Evolutionary conservation across 768 basidiomycete species (phyloP).

Genomic region (Brasilioporus rufonigricans): DNA sequence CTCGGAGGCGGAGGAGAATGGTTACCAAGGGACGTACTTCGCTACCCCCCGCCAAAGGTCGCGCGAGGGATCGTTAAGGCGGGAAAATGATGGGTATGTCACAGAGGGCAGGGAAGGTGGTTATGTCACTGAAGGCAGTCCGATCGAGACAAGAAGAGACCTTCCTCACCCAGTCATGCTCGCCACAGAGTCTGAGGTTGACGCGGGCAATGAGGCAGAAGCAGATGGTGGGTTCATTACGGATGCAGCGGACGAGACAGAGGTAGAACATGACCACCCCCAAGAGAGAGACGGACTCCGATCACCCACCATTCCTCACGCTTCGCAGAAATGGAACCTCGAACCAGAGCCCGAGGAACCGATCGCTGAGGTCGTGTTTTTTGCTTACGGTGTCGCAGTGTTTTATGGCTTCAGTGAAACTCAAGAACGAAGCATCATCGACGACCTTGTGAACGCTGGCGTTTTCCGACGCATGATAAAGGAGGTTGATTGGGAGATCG

Average conservation of each 20-base stretch:
- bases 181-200: conserved; percentile 9
- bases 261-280: conserved; percentile 6
- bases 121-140: conserved; percentile 50
- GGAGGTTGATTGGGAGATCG: conserved; percentile 85
- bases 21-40: conserved; percentile 88
- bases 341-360: conserved; percentile 35
- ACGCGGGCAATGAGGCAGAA: conserved; percentile 6
- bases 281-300: conserved; percentile 1
- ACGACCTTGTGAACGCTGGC: conserved; percentile 76
- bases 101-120: conserved; percentile 45
- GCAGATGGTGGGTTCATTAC: conserved; percentile 12
- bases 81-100: conserved; percentile 22
- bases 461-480: conserved; percentile 58
- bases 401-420: conserved; percentile 84
- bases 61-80: conserved; percentile 19
- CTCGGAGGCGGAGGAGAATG: conserved; percentile 86
- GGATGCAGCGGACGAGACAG: conserved; percentile 14
- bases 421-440: conserved; percentile 80
- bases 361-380: conserved; percentile 75
- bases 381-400: conserved; percentile 86
- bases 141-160: conserved; percentile 1
- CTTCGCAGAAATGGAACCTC: not conserved
- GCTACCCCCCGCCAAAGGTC: conserved; percentile 21
- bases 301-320: conserved; percentile 1
- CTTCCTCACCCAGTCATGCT: not conserved